These are phyloP conservation scores for Hanseniaspora thailandica DNA, from an alignment of 805 yeast species.

Conservation along the genomic window DNA sequence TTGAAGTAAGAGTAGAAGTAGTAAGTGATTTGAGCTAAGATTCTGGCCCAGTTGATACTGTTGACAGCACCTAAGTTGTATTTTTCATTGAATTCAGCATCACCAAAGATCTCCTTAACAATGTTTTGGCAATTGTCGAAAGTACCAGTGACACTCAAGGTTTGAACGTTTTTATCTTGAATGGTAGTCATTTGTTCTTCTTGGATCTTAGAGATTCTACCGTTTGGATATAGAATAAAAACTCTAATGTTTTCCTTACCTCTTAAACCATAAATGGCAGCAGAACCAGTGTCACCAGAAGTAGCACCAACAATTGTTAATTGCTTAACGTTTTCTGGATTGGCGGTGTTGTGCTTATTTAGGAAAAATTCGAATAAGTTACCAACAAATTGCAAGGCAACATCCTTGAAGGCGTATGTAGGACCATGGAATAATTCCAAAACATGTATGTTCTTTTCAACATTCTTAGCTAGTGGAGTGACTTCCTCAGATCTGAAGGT, in stretches of 20 bases:
- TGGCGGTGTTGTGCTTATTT: conserved; percentile 52
- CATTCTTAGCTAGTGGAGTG: conserved; percentile 56
- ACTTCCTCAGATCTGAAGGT: conserved; percentile 83
- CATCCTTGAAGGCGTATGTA: conserved; percentile 97
- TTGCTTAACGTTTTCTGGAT: conserved; percentile 53
- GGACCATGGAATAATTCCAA: conserved; percentile 98
- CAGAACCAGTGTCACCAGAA: conserved; percentile 97
- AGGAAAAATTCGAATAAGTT: conserved; percentile 89
- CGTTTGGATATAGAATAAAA: conserved; percentile 91
- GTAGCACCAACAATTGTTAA: conserved; percentile 98
- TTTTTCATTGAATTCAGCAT: conserved; percentile 69
- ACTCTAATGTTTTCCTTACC: conserved; percentile 97
- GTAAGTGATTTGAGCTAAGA: conserved; percentile 93
- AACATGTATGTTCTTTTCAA: conserved; percentile 52
- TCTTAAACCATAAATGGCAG: conserved; percentile 95
- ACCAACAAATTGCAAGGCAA: conserved; percentile 95
- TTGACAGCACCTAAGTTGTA: conserved; percentile 96
- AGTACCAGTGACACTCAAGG: conserved; percentile 87
- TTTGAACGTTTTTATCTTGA: conserved; percentile 82
- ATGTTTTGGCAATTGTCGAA: conserved; percentile 97
- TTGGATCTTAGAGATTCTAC: conserved; percentile 93
- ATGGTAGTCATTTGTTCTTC: conserved; percentile 99
- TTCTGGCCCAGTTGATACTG: conserved; percentile 98
- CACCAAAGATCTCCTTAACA: conserved; percentile 87
- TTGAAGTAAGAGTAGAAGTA: conserved; percentile 88